Evolutionary conservation across 345 rosid species (phyloP).

Genomic region (Populus alba): DNA sequence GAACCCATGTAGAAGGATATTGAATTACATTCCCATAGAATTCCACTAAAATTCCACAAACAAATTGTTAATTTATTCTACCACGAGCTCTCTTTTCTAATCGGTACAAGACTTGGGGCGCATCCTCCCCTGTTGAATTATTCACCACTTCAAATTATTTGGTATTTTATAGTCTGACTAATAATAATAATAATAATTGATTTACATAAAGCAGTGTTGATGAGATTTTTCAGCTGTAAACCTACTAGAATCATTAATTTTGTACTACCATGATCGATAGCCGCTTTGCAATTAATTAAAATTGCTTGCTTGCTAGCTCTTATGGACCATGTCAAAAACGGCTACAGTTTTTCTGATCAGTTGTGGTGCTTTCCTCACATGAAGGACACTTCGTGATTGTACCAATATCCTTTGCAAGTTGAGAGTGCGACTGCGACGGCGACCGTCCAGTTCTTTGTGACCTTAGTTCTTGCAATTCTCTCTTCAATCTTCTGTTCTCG

Average conservation of each 20-base stretch:
- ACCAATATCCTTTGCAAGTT: not conserved
- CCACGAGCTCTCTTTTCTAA: not conserved
- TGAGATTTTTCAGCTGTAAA: not conserved
- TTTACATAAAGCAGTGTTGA: not conserved
- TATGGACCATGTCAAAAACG: not conserved
- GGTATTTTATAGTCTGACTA: not conserved
- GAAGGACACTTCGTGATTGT: not conserved
- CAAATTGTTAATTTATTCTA: not conserved
- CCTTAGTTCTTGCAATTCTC: constrained; percentile 39
- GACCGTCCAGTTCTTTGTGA: constrained; percentile 4
- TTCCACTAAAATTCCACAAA: not conserved
- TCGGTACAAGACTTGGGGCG: not conserved
- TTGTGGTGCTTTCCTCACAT: not conserved
- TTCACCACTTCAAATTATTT: not conserved
- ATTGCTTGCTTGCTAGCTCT: not conserved
- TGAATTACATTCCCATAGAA: not conserved
- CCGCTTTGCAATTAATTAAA: not conserved
- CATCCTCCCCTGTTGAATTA: not conserved
- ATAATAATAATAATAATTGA: not conserved
- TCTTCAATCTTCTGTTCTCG: constrained; percentile 44
- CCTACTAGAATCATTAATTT: not conserved
- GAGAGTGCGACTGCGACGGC: not conserved
- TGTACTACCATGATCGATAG: not conserved
- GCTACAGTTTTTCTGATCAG: not conserved
- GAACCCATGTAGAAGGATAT: not conserved